phyloP scores from a whole-genome alignment of 768 basidiomycete genomes.

The Suillus occidentalis region DNA sequence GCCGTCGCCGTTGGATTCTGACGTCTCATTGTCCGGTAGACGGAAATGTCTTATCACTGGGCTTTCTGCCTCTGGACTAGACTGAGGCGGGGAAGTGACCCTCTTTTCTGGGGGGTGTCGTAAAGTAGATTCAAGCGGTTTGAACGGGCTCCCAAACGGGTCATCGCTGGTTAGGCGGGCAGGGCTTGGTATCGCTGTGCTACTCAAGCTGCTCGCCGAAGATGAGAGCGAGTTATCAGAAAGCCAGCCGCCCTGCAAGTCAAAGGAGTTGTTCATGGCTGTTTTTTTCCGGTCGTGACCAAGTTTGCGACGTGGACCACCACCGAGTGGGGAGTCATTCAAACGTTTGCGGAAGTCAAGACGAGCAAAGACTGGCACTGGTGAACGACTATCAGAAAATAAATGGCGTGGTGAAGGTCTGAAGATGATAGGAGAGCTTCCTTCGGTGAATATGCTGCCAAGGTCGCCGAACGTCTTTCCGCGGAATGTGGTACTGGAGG shows the following conservation, averaged over 20 bases:
- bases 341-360: constrained; percentile 35
- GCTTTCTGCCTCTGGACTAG: constrained; percentile 43
- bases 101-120: constrained; percentile 10
- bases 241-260: constrained; percentile 28
- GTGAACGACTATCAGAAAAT: constrained; percentile 36
- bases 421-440: constrained; percentile 40
- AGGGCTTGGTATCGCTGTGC: constrained; percentile 20
- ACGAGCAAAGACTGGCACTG: constrained; percentile 31
- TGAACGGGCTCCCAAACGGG: constrained; percentile 49
- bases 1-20: constrained; percentile 31
- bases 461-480: constrained; percentile 28
- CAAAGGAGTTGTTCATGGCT: constrained; percentile 26
- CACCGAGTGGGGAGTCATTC: constrained; percentile 50
- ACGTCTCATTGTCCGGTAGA: constrained; percentile 18
- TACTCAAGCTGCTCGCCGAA: constrained; percentile 17
- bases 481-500: constrained; percentile 25
- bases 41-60: constrained; percentile 44
- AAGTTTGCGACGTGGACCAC: constrained; percentile 28
- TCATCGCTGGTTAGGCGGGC: constrained; percentile 36
- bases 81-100: constrained; percentile 16
- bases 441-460: constrained; percentile 17
- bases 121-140: constrained; percentile 24
- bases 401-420: constrained; percentile 42
- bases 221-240: constrained; percentile 32
- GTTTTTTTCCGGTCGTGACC: constrained; percentile 28